Base-by-base conservation (phyloP, 768 basidiomycete genomes). In the Antrodiella citrinella region DNA sequence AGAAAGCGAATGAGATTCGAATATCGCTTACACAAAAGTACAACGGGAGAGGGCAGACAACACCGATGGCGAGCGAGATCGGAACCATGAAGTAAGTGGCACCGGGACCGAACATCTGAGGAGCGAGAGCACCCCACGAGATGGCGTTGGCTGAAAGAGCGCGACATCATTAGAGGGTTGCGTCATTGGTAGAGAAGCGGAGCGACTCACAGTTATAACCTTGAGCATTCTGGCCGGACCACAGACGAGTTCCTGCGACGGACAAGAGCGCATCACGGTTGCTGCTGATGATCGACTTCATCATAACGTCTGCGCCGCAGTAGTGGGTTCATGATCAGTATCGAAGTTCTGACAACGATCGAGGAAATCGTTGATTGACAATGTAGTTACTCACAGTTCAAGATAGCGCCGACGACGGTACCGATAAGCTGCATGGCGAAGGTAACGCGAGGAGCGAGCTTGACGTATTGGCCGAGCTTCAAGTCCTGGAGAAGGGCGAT, bases 401-500 rank as follows among this genome's bases (percentile, higher is more conserved):
- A 61, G 47, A 77, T 64, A 57, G 71, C 52, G 48, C 77, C 81
- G 26, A 84, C 65, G 40, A 84, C 62, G 4, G 80, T 76, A 1
- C 83, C 60, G 21, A 42, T 20, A 51, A 64, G 57, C 51, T 64
- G 62, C 60, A 64, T 62, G 35, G 55, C 44, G 62, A 85, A 84
- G 2, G 82, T 77, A 26, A 75, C 55, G 30, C 81, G 77, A 42
- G 82, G 82, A 30, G 82, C 79, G 39, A 84, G 71, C 65, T 84
- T 84, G 20, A 73, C 72, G 57, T 74, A 69, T 59, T 73, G 72
- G 26, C 67, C 70, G 66, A 78, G 74, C 66, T 83, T 84, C 13
- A 84, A 67, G 59, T 84, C 82, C 20, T 78, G 72, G 44, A 81
- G 69, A 19, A 82, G 65, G 1, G 74, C 67, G 47, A 63, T 62